phyloP scores from a whole-genome alignment of 768 basidiomycete genomes.

The Coprinopsis cinerea region DNA sequence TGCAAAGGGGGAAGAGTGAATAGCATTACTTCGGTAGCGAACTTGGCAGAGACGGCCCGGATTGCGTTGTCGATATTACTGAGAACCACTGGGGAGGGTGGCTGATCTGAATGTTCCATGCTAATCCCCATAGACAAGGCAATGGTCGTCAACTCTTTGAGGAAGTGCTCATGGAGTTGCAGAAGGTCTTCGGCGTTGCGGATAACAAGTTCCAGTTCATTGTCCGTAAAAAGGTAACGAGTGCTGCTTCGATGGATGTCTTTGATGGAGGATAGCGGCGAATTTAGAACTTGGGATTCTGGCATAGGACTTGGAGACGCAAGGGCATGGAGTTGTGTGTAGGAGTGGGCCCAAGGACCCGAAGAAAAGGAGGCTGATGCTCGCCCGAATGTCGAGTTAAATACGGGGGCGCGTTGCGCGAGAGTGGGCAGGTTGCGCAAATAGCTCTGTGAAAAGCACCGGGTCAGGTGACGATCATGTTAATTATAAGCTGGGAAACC shows the following conservation, averaged over 20 bases:
- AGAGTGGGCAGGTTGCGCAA: slow-evolving; percentile 51
- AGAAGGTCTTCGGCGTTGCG: slow-evolving; percentile 69
- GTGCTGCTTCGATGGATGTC: slow-evolving; percentile 26
- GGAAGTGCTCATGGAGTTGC: slow-evolving; percentile 60
- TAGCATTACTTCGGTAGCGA: slow-evolving; percentile 47
- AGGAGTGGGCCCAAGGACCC: slow-evolving; percentile 41
- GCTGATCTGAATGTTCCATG: slow-evolving; percentile 23
- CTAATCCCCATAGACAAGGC: slow-evolving; percentile 48
- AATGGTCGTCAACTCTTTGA: slow-evolving; percentile 45
- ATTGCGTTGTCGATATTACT: slow-evolving; percentile 40
- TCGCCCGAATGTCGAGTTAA: slow-evolving; percentile 29
- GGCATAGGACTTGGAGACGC: slow-evolving; percentile 9
- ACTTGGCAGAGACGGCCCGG: slow-evolving; percentile 46
- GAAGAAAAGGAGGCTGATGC: slow-evolving; percentile 38
- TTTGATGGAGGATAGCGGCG: slow-evolving; percentile 18
- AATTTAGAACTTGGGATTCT: slow-evolving; percentile 16
- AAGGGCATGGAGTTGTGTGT: slow-evolving; percentile 29
- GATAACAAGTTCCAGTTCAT: slow-evolving; percentile 52
- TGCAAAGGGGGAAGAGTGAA: slow-evolving; percentile 5
- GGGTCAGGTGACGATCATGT: no score
- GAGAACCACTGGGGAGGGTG: slow-evolving; percentile 16
- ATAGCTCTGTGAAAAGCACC: slow-evolving; percentile 53
- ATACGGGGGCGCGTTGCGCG: slow-evolving; percentile 32
- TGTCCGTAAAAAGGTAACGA: slow-evolving; percentile 50
- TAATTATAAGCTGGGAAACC: slow-evolving; percentile 21